phyloP scores from a whole-genome alignment of 2,329 filamentous ascomycete species.

The Microcyclosporella mali region DNA sequence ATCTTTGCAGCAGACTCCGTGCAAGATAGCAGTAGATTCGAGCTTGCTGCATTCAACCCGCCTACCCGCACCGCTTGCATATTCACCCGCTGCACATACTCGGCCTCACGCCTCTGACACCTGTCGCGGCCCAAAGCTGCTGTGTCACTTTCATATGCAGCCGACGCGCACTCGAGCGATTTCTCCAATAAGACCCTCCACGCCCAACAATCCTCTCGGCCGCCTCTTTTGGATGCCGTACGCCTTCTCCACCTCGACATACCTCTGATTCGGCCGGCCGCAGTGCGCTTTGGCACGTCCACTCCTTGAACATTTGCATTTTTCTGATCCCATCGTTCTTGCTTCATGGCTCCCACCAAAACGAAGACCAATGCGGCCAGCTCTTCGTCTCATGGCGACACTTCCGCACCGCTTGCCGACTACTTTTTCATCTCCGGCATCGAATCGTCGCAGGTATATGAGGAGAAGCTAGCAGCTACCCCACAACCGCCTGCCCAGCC shows the following conservation, averaged over 20 bases:
- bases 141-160: conserved; percentile 6
- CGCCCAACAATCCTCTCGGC: not conserved
- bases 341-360: conserved; percentile 21
- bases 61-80: not conserved
- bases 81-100: not conserved
- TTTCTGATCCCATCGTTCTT: not conserved
- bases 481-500: conserved; percentile 25
- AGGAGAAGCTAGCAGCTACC: conserved; percentile 32
- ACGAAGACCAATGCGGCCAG: conserved; percentile 13
- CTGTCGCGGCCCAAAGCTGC: conserved; percentile 7
- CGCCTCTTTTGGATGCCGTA: not conserved
- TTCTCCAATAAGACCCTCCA: not conserved
- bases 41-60: too few species aligned
- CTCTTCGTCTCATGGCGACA: conserved; percentile 31
- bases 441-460: conserved; percentile 47
- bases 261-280: not conserved
- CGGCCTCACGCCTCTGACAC: conserved; percentile 8
- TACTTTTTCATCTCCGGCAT: conserved; percentile 60
- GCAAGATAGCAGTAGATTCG: too few species aligned
- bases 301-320: conserved; percentile 9
- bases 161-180: conserved; percentile 2
- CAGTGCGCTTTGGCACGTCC: conserved; percentile 13
- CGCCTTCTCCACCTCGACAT: not conserved
- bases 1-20: too few species aligned
- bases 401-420: conserved; percentile 54